phyloP scores from a whole-genome alignment of 2,329 filamentous ascomycete species.

The Nemania serpens region DNA sequence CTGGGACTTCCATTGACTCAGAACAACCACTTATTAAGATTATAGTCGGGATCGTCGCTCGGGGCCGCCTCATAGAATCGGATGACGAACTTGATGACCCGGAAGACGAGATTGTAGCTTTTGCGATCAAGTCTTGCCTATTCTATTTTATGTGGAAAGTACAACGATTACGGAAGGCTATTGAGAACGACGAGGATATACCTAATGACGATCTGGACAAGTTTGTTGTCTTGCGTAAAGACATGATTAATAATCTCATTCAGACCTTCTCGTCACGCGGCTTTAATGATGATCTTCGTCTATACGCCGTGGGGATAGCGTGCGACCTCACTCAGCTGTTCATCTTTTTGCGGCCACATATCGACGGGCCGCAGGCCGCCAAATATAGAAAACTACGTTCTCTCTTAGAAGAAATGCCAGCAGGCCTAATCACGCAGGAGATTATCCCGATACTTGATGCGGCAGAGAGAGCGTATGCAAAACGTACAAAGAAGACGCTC shows the following conservation, averaged over 20 bases:
- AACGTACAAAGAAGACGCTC: slow-evolving; percentile 65
- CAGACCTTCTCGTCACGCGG: slow-evolving; percentile 69
- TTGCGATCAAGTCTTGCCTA: slow-evolving; percentile 74
- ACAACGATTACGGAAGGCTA: slow-evolving; percentile 59
- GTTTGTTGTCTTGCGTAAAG: slow-evolving; percentile 59
- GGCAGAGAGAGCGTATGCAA: slow-evolving; percentile 78
- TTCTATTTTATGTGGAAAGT: slow-evolving; percentile 98
- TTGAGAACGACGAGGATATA: slow-evolving; percentile 61
- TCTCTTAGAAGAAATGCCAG: slow-evolving; percentile 71
- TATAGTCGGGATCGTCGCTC: slow-evolving; percentile 72
- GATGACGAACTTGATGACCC: slow-evolving; percentile 74
- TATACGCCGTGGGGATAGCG: slow-evolving; percentile 74
- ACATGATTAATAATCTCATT: slow-evolving; percentile 66
- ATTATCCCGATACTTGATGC: slow-evolving; percentile 78
- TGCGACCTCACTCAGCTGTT: slow-evolving; percentile 85
- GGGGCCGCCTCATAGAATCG: slow-evolving; percentile 71
- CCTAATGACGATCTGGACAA: slow-evolving; percentile 63
- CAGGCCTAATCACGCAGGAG: slow-evolving; percentile 64
- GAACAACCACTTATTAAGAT: slow-evolving; percentile 65
- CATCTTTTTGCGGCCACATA: slow-evolving; percentile 66
- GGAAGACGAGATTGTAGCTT: slow-evolving; percentile 78
- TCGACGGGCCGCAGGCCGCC: slow-evolving; percentile 51
- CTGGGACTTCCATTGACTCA: slow-evolving; percentile 53
- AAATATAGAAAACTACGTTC: slow-evolving; percentile 60
- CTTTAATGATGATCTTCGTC: slow-evolving; percentile 76